phyloP scores from a whole-genome alignment of 2,329 filamentous ascomycete genomes.

The Ceratocystiopsis minuta region DNA sequence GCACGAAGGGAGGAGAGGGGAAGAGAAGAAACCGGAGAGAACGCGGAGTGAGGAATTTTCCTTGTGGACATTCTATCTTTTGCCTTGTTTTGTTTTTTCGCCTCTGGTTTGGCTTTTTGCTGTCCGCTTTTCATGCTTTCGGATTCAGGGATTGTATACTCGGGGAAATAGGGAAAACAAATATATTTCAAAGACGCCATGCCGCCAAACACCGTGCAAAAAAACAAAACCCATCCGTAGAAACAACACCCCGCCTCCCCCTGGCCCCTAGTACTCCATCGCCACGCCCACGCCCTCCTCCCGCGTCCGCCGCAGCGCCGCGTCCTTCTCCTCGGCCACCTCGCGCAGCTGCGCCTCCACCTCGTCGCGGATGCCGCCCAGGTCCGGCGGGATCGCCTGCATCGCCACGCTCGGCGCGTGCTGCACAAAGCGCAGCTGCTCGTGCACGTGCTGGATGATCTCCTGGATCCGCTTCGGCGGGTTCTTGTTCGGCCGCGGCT shows the following conservation, averaged over 20 bases:
- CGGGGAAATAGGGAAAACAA: no score
- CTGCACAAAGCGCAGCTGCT: slow-evolving; percentile 74
- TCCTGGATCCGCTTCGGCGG: slow-evolving; percentile 55
- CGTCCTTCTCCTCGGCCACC: slow-evolving; percentile 40
- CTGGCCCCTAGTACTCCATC: slow-evolving; percentile 26
- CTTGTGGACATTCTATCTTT: no score
- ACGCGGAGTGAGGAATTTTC: not conserved
- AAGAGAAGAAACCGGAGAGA: not conserved
- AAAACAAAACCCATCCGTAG: not conserved
- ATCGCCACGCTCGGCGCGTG: slow-evolving; percentile 78
- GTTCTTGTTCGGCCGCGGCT: slow-evolving; percentile 62
- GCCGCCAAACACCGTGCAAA: no score
- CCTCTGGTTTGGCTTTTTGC: no score
- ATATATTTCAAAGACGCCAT: no score
- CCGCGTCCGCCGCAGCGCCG: slow-evolving; percentile 29
- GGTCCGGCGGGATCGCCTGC: slow-evolving; percentile 59
- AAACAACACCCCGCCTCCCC: not conserved
- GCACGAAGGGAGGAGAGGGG: no score
- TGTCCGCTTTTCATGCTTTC: no score
- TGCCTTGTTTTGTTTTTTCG: no score
- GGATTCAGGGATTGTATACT: no score
- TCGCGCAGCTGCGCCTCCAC: slow-evolving; percentile 51
- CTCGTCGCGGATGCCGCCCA: slow-evolving; percentile 48
- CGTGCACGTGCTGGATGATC: slow-evolving; percentile 59
- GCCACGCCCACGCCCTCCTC: slow-evolving; percentile 39